Evolutionary conservation across 2,329 filamentous ascomycete genomes (phyloP), one percentile per base, ranked within the genome.

Genomic region (Neophaeococcomyces aloes): DNA sequence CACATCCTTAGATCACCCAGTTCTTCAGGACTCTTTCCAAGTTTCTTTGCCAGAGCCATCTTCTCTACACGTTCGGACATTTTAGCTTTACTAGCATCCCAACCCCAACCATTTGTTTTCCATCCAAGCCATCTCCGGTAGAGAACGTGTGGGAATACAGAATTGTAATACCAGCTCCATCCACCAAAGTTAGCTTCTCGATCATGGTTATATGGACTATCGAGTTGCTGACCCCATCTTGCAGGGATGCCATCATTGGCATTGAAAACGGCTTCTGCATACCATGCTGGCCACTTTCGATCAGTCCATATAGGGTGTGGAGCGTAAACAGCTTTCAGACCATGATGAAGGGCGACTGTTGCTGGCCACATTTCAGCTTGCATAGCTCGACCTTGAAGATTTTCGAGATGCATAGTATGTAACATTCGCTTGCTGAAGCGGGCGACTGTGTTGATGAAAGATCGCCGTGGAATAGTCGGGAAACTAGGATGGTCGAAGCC

Each of bases 321-420:
- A 1, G 69, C 70, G 53, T 81, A 85, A 0, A 85, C 79, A 17
- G 81, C 83, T 64, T 89, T 88, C 55, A 86, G 70, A 1, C 83
- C 83, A 56, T 85, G 83, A 53, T 86, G 83, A 4, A 88, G 67
- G 0, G 82, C 81, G 57, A 78, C 73, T 1, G 73, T 75, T 0
- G 80, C 73, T 1, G 82, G 82, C 64, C 81, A 86, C 83, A 88
- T 88, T 61, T 88, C 83, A 19, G 75, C 76, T 59, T 84, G 87
- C 80, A 81, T 86, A 60, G 70, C 79, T 61, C 79, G 83, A 49
- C 76, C 78, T 54, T 75, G 68, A 23, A 73, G 70, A 61, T 71
- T 81, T 56, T 86, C 82, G 52, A 83, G 74, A 61, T 88, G 83
- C 81, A 88, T 87, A 4, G 76, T 76, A 36, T 72, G 63, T 6